These are phyloP conservation scores for Trichoderma sp. DNA, from an alignment of 2,329 filamentous ascomycete genomes.

Conservation along the genomic window DNA sequence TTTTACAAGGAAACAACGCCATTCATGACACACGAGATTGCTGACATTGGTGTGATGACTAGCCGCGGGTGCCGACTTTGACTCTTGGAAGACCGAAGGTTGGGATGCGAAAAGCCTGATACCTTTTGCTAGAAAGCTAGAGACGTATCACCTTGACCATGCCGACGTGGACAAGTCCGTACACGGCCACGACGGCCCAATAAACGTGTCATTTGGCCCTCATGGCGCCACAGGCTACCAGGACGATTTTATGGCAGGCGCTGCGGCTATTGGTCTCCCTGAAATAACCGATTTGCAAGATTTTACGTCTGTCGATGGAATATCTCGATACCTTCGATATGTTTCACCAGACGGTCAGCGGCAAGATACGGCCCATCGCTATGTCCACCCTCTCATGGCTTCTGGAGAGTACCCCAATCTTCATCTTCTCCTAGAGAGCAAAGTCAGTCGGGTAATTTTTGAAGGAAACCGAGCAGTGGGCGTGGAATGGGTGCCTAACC, in stretches of 20 bases:
- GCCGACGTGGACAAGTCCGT: slow-evolving; percentile 44
- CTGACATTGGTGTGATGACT: neutral
- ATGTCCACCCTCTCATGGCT: slow-evolving; percentile 43
- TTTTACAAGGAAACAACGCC: neutral
- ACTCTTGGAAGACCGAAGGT: slow-evolving; percentile 42
- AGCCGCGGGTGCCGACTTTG: slow-evolving; percentile 40
- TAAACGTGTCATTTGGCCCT: slow-evolving; percentile 58
- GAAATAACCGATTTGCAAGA: slow-evolving; percentile 59
- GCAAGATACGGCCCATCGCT: slow-evolving; percentile 61
- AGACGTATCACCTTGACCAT: slow-evolving; percentile 53
- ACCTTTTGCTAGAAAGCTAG: slow-evolving; percentile 49
- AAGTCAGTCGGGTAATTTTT: slow-evolving; percentile 60
- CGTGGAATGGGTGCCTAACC: slow-evolving; percentile 59
- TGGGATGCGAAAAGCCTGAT: slow-evolving; percentile 42
- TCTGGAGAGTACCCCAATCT: slow-evolving; percentile 56
- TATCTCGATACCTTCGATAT: slow-evolving; percentile 45
- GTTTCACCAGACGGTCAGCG: slow-evolving; percentile 54
- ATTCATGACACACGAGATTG: neutral
- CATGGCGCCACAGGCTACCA: slow-evolving; percentile 47
- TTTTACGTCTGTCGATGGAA: slow-evolving; percentile 46
- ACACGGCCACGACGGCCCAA: slow-evolving; percentile 60
- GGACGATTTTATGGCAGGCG: slow-evolving; percentile 55
- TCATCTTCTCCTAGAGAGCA: slow-evolving; percentile 60
- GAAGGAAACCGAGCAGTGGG: slow-evolving; percentile 57
- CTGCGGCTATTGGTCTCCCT: slow-evolving; percentile 47